Evolutionary conservation across 2,329 filamentous ascomycete species (phyloP).

Genomic region (Lasiodiplodia sp.): DNA sequence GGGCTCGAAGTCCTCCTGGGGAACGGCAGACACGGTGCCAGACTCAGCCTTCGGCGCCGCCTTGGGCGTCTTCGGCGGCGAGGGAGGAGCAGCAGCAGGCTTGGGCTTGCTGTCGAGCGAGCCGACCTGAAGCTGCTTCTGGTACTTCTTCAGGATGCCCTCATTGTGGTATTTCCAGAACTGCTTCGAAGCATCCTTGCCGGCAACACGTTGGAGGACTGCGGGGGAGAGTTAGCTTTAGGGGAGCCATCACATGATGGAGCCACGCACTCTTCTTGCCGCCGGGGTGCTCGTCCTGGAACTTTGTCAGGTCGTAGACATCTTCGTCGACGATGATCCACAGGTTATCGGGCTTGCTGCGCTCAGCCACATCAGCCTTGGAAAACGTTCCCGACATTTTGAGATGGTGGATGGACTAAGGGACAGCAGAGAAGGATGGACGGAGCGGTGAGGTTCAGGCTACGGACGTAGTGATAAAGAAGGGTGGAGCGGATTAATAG

Average conservation of each 20-base stretch:
- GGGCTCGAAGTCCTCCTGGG: slow-evolving; percentile 62
- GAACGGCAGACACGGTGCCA: slow-evolving; percentile 54
- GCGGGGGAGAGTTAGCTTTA: slow-evolving; percentile 32
- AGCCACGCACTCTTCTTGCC: slow-evolving; percentile 69
- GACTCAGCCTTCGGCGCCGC: slow-evolving; percentile 66
- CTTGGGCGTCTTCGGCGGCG: slow-evolving; percentile 58
- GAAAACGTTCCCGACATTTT: slow-evolving; percentile 88
- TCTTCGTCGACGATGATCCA: slow-evolving; percentile 94
- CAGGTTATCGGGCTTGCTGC: slow-evolving; percentile 85
- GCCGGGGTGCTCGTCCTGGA: slow-evolving; percentile 65
- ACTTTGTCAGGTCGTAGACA: slow-evolving; percentile 89
- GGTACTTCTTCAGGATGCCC: slow-evolving; percentile 68
- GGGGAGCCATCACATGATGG: slow-evolving; percentile 9
- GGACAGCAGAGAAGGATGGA: slow-evolving; percentile 9
- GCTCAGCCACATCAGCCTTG: slow-evolving; percentile 83
- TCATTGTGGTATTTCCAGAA: slow-evolving; percentile 73
- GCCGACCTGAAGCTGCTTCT: slow-evolving; percentile 65
- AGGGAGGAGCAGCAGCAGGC: slow-evolving; percentile 51
- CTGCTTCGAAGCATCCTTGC: slow-evolving; percentile 73
- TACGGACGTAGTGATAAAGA: slow-evolving; percentile 25
- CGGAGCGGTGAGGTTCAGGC: not conserved
- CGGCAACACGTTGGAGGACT: slow-evolving; percentile 70
- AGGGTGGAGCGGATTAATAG: slow-evolving; percentile 29
- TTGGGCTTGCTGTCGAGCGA: slow-evolving; percentile 82
- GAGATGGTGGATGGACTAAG: not conserved